Base-by-base conservation (phyloP, 1,139 yeast species). In the Saccharomyces hybrid region DNA sequence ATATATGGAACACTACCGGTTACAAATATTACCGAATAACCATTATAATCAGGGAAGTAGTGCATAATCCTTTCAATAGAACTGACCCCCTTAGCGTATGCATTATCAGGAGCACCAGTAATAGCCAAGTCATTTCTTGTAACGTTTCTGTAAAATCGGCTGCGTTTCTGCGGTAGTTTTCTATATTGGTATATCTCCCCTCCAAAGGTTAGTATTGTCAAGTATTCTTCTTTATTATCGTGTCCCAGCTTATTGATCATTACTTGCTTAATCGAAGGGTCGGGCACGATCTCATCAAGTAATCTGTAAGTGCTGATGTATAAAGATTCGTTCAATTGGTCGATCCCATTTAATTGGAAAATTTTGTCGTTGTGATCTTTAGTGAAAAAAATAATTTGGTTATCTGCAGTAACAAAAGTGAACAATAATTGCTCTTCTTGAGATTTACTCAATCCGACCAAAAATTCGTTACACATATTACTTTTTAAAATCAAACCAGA, bases 31-130 rank as follows among this genome's bases (percentile, higher is more conserved):
- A 83, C 78, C 0, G 83, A 76, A 57, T 77, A 77, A 0, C 84
- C 87, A 60, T 80, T 80, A 57, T 83, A 75, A 55, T 83, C 74
- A 7, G 79, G 78, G 56, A 86, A 73, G 62, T 83, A 81, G 46
- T 83, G 82, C 70, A 86, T 73, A 56, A 83, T 80, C 70, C 89
- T 79, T 71, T 85, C 93, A 55, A 86, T 78, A 3, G 78, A 76
- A 50, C 68, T 66, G 0, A 89, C 86, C 32, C 88, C 88, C 53
- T 78, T 76, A 0, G 87, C 78, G 63, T 82, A 85, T 0, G 90
- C 86, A 66, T 85, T 85, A 55, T 81, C 85, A 0, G 93, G 91
- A 1, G 93, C 93, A 54, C 93, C 95, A 1, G 89, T 83, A 7
- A 77, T 71, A 6, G 75, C 68, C 28, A 76, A 60, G 53, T 73